Evolutionary conservation across 495 filamentous ascomycete genomes (phyloP).

Genomic region (Glutinoglossum americanum): DNA sequence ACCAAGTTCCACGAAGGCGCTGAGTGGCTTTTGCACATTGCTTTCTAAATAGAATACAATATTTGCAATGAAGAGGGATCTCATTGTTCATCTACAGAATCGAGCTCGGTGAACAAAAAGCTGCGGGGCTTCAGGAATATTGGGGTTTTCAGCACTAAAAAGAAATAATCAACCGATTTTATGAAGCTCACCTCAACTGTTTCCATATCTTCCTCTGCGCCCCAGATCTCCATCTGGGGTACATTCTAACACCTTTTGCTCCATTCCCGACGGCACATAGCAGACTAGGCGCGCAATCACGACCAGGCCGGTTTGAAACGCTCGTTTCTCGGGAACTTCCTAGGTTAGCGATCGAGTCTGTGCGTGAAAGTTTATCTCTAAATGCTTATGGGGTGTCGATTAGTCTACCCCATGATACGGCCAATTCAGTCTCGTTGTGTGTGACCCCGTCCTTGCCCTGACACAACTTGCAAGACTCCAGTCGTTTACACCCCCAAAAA

Average conservation of each 20-base stretch:
- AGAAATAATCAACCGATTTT: background rate
- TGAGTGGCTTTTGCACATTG: background rate
- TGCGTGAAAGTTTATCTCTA: background rate
- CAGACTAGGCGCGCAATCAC: too few species aligned
- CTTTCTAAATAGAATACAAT: background rate
- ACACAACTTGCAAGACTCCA: too few species aligned
- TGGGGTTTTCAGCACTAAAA: background rate
- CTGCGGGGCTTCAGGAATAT: background rate
- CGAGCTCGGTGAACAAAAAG: background rate
- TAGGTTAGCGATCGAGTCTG: background rate
- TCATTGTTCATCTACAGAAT: background rate
- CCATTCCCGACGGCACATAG: too few species aligned
- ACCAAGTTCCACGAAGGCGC: background rate
- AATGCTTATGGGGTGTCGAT: background rate
- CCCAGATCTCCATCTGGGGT: too few species aligned
- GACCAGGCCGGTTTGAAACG: background rate
- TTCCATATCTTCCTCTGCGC: too few species aligned
- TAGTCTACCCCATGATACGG: background rate
- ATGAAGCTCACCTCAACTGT: too few species aligned
- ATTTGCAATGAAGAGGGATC: background rate
- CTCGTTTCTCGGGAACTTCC: background rate
- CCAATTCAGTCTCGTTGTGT: too few species aligned
- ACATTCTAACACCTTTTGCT: too few species aligned
- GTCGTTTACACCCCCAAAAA: too few species aligned
- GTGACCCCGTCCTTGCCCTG: too few species aligned